Base-by-base conservation (phyloP, 1,139 yeast species). In the Taiozyma sp. region DNA sequence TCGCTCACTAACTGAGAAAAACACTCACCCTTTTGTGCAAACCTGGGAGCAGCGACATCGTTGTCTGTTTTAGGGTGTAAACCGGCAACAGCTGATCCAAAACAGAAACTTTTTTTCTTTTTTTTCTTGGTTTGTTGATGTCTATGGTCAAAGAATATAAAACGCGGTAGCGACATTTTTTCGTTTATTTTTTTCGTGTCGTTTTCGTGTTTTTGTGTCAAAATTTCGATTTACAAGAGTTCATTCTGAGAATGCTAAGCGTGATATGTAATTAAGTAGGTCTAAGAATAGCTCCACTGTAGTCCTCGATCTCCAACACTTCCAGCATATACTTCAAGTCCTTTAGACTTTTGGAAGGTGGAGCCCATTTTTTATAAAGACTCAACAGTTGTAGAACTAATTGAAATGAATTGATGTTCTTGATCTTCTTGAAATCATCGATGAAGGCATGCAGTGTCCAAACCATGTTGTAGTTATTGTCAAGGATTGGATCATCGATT, bases 361-460 rank as follows among this genome's bases (percentile, higher is more conserved):
- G 76, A 19, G 70, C 69, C 81, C 81, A 77, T 0, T 46, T 30
- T 13, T 59, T 57, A 55, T 63, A 76, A 24, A 66, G 62, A 8
- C 42, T 41, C 8, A 59, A 22, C 21, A 58, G 43, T 1, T 19
- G 68, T 52, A 69, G 69, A 24, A 76, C 75, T 59, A 73, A 72
- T 10, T 73, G 76, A 10, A 74, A 64, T 48, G 76, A 73, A 52
- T 75, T 73, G 14, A 77, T 58, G 22, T 56, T 75, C 51, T 70
- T 70, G 14, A 76, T 74, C 61, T 71, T 72, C 43, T 77, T 81
- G 35, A 76, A 69, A 50, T 75, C 76, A 56, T 76, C 76, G 19
- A 77, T 56, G 14, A 78, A 66, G 0, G 81, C 81, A 45, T 81
- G 67, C 19, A 78, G 63, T 51, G 81, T 76, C 83, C 83, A 78